These are phyloP conservation scores for Colletotrichum sp. DNA, from an alignment of 2,329 filamentous ascomycete species.

Conservation along the genomic window DNA sequence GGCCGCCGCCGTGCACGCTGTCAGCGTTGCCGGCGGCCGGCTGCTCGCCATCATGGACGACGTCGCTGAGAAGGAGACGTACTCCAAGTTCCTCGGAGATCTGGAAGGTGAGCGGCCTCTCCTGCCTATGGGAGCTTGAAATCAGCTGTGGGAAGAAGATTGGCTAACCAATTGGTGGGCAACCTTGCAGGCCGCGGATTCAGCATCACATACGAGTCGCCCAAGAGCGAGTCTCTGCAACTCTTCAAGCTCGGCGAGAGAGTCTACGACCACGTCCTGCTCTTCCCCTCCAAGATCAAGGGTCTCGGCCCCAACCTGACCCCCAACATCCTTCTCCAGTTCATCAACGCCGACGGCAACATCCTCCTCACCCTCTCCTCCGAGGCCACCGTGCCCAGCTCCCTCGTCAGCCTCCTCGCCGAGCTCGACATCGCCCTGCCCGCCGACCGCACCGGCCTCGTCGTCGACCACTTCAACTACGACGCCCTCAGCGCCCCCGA, in stretches of 20 bases:
- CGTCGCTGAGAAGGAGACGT: conserved; percentile 77
- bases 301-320: conserved; percentile 89
- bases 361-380: conserved; percentile 85
- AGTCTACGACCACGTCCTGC: conserved; percentile 87
- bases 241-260: conserved; percentile 88
- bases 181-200: conserved; percentile 75
- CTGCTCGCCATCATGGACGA: conserved; percentile 89
- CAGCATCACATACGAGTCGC: conserved; percentile 79
- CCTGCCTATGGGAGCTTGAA: not conserved
- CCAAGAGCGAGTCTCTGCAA: conserved; percentile 77
- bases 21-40: conserved; percentile 83
- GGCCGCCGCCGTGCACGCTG: conserved; percentile 71
- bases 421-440: conserved; percentile 93
- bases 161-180: conserved; percentile 25
- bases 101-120: conserved; percentile 62
- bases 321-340: conserved; percentile 85
- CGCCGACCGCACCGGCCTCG: conserved; percentile 79
- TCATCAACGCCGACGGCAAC: conserved; percentile 91
- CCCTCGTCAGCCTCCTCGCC: conserved; percentile 78
- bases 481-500: conserved; percentile 79
- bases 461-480: conserved; percentile 97
- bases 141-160: not conserved
- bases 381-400: conserved; percentile 70
- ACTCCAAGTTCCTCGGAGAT: conserved; percentile 81
- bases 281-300: conserved; percentile 91